Conservation (phyloP, 1,284 basidiomycete species). For the Ustilago curta region DNA sequence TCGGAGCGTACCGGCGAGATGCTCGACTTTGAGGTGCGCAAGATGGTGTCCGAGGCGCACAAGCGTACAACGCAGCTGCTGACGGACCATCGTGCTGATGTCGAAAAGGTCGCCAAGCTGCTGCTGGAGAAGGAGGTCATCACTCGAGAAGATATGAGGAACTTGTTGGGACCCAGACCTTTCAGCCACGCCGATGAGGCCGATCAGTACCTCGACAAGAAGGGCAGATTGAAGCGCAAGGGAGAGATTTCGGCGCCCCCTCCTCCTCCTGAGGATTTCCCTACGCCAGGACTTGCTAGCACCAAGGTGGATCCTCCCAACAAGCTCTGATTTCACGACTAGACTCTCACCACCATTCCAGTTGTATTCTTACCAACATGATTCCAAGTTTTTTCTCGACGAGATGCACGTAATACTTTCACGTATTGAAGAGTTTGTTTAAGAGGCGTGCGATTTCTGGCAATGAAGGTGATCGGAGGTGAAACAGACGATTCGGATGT, state of each 20-base stretch:
- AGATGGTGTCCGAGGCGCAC: conserved; percentile 93
- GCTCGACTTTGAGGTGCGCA: conserved; percentile 87
- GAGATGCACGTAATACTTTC: background rate
- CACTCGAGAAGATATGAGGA: conserved; percentile 90
- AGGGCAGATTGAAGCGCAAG: conserved; percentile 57
- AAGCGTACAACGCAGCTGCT: conserved; percentile 85
- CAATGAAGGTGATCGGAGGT: background rate
- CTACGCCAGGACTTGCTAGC: conserved; percentile 54
- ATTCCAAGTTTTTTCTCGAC: background rate
- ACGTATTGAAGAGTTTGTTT: background rate
- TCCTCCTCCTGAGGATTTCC: conserved; percentile 60
- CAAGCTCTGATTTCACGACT: conserved; percentile 13
- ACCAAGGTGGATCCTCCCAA: conserved; percentile 15
- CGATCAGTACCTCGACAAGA: conserved; percentile 68
- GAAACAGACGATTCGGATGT: too few relatives aligned
- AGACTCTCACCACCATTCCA: conserved; percentile 12
- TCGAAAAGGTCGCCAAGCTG: conserved; percentile 92
- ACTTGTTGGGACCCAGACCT: conserved; percentile 84
- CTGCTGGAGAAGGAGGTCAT: conserved; percentile 95
- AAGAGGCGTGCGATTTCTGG: background rate
- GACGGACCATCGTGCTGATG: conserved; percentile 83
- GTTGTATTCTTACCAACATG: conserved; percentile 3
- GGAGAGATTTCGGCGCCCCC: conserved; percentile 64
- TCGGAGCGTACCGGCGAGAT: conserved; percentile 96
- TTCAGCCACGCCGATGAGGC: conserved; percentile 78